Percentiles rank a stretch among this genome's conserved stretches.
These are phyloP conservation scores for Gastrodia elata DNA, from an alignment of 106 monocot genomes.

Conservation along the genomic window DNA sequence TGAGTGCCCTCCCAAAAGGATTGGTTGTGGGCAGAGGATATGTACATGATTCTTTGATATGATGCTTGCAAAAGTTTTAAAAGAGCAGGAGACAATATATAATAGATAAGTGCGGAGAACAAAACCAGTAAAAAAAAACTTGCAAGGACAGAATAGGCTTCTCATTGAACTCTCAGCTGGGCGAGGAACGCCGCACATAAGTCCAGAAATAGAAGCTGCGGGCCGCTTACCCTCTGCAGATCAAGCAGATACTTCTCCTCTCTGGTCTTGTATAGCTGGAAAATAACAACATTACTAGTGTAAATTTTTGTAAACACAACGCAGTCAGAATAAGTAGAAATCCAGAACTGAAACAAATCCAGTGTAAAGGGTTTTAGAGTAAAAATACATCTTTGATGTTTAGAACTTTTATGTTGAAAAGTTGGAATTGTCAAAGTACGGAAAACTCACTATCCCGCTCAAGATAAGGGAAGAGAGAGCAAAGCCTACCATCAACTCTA, in stretches of 20 bases:
- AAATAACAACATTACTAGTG: too few species aligned
- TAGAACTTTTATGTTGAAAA: too few species aligned
- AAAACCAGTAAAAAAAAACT: background rate
- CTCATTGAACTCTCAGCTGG: conserved; percentile 21
- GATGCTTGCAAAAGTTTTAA: background rate
- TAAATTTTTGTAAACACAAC: too few species aligned
- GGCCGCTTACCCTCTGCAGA: conserved; percentile 20
- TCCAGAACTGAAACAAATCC: too few species aligned
- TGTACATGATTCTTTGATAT: background rate
- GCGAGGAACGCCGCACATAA: conserved; percentile 19
- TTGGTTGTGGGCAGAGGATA: background rate
- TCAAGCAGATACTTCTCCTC: conserved; percentile 21
- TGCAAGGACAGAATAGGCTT: background rate
- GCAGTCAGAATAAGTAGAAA: too few species aligned
- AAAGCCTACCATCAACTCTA: too few species aligned
- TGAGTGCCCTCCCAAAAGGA: background rate
- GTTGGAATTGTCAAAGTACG: too few species aligned
- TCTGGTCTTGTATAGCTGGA: conserved; percentile 20
- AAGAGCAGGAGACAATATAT: background rate
- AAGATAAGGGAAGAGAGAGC: too few species aligned
- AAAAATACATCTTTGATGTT: too few species aligned
- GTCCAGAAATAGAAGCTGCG: conserved; percentile 17
- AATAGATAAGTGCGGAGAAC: background rate
- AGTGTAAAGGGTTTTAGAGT: too few species aligned
- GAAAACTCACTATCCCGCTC: too few species aligned